These are phyloP conservation scores for Trichoderma gamsii DNA, from an alignment of 495 filamentous ascomycete species.

Conservation along the genomic window DNA sequence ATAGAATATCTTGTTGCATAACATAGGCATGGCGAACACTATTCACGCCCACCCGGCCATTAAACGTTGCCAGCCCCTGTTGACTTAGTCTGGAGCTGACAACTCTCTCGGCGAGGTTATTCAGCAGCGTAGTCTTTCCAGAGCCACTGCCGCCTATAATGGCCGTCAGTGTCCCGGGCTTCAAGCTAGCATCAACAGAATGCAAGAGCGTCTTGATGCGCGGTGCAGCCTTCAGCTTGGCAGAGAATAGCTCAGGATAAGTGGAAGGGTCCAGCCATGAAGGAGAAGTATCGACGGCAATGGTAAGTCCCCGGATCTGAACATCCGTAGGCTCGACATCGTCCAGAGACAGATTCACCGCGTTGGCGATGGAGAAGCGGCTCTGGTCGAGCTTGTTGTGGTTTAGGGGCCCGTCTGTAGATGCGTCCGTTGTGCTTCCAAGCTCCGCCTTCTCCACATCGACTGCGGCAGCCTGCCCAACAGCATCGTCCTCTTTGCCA, in stretches of 20 bases:
- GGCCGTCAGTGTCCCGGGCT: conserved; percentile 56
- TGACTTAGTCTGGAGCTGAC: conserved; percentile 46
- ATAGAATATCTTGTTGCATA: conserved; percentile 68
- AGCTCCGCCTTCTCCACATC: conserved; percentile 5
- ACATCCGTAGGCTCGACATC: conserved; percentile 56
- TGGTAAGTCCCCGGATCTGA: conserved; percentile 46
- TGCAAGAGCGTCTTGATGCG: conserved; percentile 28
- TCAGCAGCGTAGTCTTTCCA: conserved; percentile 68
- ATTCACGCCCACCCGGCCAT: conserved; percentile 45
- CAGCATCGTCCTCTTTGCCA: background rate
- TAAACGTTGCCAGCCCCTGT: conserved; percentile 51
- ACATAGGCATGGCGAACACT: conserved; percentile 61
- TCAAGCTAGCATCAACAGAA: conserved; percentile 24
- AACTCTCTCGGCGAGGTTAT: conserved; percentile 62
- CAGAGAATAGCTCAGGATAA: conserved; percentile 30
- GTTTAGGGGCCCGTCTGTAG: background rate
- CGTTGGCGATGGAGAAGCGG: conserved; percentile 23
- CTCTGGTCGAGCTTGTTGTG: conserved; percentile 5
- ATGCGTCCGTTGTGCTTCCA: background rate
- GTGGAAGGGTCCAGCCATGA: conserved; percentile 29
- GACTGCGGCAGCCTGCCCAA: background rate
- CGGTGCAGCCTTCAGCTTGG: conserved; percentile 25
- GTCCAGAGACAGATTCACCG: conserved; percentile 50
- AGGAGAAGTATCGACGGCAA: conserved; percentile 49
- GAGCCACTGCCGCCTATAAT: conserved; percentile 69